Evolutionary conservation across 2,329 filamentous ascomycete genomes (phyloP).

Genomic region (Sporothrix mexicana): DNA sequence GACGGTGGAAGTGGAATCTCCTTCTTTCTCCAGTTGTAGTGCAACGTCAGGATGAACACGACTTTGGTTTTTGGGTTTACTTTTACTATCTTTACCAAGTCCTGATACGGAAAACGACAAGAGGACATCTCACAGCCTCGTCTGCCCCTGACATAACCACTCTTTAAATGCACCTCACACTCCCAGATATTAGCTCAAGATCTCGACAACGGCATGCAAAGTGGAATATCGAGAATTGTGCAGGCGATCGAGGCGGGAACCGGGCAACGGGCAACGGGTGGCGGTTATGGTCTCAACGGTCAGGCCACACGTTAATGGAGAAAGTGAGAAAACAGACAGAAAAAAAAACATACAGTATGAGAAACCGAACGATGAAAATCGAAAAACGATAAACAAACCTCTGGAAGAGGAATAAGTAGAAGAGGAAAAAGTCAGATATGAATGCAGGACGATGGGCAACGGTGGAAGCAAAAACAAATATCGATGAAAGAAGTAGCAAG

Average conservation of each 20-base stretch:
- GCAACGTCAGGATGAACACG: background rate
- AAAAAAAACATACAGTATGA: too few relatives aligned
- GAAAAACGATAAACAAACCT: too few relatives aligned
- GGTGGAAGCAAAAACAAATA: background rate
- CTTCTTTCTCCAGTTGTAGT: conserved; percentile 2
- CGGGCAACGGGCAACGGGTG: background rate
- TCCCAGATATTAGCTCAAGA: background rate
- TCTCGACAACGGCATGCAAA: background rate
- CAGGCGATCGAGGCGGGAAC: background rate
- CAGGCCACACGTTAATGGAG: background rate
- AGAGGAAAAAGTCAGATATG: background rate
- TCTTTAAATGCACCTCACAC: background rate
- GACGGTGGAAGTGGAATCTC: conserved; percentile 9
- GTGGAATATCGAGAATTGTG: background rate
- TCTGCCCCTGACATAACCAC: background rate
- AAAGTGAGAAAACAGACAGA: too few relatives aligned
- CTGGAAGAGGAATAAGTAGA: background rate
- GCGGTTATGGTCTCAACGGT: background rate
- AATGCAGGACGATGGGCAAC: background rate
- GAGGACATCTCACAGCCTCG: too few relatives aligned
- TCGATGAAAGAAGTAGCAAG: background rate
- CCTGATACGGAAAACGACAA: background rate
- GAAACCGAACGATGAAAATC: too few relatives aligned
- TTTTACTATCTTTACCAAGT: background rate
- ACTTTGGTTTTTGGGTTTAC: background rate